Conservation (phyloP, 176 grass and related monocot species). For the Poa annua region DNA sequence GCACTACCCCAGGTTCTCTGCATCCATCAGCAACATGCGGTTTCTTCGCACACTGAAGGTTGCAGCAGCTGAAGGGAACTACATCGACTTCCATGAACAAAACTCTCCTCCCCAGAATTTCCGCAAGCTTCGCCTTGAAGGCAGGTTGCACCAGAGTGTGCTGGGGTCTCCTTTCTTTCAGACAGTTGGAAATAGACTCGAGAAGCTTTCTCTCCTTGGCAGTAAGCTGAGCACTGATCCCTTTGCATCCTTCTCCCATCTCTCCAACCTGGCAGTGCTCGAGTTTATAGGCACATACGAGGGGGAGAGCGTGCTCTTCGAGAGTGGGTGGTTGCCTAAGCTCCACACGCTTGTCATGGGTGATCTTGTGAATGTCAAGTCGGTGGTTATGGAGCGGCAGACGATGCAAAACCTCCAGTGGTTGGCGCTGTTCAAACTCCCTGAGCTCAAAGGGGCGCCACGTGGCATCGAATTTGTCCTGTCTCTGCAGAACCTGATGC, state of each 20-base stretch:
- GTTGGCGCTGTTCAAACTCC: slow-evolving; percentile 29
- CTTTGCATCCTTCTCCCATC: slow-evolving; percentile 24
- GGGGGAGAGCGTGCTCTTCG: neutral
- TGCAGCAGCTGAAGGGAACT: slow-evolving; percentile 1
- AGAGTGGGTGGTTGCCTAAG: slow-evolving; percentile 33
- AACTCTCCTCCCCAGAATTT: slow-evolving; percentile 8
- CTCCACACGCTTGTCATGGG: slow-evolving; percentile 37
- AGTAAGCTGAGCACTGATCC: slow-evolving; percentile 34
- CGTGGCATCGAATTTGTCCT: slow-evolving; percentile 18
- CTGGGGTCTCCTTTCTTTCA: slow-evolving; percentile 22
- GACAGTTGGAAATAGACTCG: slow-evolving; percentile 25
- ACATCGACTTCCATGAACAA: slow-evolving; percentile 37
- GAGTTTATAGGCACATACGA: neutral
- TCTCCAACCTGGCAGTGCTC: slow-evolving; percentile 33
- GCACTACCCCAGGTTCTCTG: slow-evolving; percentile 24
- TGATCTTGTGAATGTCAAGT: neutral
- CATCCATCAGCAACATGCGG: slow-evolving; percentile 36
- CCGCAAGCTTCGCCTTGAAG: slow-evolving; percentile 4
- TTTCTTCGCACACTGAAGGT: slow-evolving; percentile 33
- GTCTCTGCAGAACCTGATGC: slow-evolving; percentile 33
- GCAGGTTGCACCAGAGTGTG: slow-evolving; percentile 19
- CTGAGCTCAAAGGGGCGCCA: slow-evolving; percentile 35
- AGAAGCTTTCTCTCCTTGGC: slow-evolving; percentile 4
- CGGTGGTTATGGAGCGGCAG: slow-evolving; percentile 27
- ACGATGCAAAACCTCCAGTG: slow-evolving; percentile 26